Conservation (phyloP, 192 early-diverging fungal genomes). For the Backusella sp. region DNA sequence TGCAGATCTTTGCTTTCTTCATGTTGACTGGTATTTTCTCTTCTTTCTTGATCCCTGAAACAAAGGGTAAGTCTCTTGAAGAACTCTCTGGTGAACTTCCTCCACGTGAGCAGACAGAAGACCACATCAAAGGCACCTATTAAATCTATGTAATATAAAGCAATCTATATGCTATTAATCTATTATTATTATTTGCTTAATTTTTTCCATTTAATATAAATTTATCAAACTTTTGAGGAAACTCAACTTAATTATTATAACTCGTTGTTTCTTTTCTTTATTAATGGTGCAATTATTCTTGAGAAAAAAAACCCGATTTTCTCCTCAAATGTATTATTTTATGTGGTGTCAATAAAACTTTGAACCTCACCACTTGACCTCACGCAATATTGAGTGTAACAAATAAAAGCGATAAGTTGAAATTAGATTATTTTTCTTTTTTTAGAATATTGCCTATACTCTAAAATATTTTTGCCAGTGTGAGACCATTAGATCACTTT, state of each 20-base stretch:
- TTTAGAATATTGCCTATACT: background rate
- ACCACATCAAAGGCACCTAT: constrained; percentile 1
- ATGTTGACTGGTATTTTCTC: constrained; percentile 69
- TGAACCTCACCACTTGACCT: background rate
- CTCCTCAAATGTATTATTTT: background rate
- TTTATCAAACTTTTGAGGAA: background rate
- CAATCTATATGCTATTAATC: background rate
- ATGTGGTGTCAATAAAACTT: background rate
- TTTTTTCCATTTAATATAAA: background rate
- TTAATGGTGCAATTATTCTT: background rate
- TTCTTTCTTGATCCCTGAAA: constrained; percentile 76
- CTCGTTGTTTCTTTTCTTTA: background rate
- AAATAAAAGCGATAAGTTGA: background rate
- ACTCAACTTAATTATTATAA: background rate
- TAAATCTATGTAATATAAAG: constrained; percentile 10
- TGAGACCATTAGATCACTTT: no score
- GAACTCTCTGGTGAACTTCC: constrained; percentile 55
- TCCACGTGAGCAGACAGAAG: background rate
- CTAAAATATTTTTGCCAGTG: no score
- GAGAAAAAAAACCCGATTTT: background rate
- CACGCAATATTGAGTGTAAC: background rate
- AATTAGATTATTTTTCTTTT: background rate
- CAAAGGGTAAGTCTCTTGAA: constrained; percentile 76
- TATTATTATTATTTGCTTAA: background rate
- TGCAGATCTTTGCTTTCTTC: constrained; percentile 74